Evolutionary conservation across 1,284 basidiomycete species (phyloP).

Genomic region (Ceratobasidium sp.): DNA sequence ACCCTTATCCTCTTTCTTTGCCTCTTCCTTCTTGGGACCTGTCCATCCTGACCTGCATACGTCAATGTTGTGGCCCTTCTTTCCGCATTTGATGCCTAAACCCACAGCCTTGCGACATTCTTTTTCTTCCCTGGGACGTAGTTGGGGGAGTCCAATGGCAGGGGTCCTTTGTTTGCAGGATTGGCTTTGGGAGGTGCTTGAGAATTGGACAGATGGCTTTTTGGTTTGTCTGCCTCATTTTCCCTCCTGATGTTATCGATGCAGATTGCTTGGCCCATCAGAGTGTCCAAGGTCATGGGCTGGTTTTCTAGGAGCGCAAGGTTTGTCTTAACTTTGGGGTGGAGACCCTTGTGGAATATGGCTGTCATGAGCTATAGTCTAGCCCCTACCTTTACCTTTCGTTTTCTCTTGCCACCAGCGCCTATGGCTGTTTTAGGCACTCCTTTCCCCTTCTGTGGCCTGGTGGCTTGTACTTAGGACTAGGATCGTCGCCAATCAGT

Average conservation of each 20-base stretch:
- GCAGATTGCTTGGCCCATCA: background rate
- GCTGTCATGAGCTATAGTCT: too few species aligned
- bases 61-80: background rate
- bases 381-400: too few species aligned
- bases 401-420: too few species aligned
- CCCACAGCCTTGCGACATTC: background rate
- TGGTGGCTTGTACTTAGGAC: too few species aligned
- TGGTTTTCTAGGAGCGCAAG: background rate
- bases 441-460: too few species aligned
- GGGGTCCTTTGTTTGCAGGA: too few species aligned
- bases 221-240: background rate
- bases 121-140: background rate
- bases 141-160: too few species aligned
- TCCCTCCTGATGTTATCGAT: background rate
- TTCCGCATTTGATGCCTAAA: constrained; percentile 11
- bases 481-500: too few species aligned
- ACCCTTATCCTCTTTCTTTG: background rate
- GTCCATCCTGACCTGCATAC: constrained; percentile 1
- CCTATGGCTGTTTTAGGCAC: too few species aligned
- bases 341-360: background rate
- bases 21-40: background rate
- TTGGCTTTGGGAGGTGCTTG: too few species aligned
- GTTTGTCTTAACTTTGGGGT: background rate
- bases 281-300: background rate
- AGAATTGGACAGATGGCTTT: too few species aligned